Base-by-base conservation (phyloP, 805 yeast genomes). In the Metschnikowia dekortorum region DNA sequence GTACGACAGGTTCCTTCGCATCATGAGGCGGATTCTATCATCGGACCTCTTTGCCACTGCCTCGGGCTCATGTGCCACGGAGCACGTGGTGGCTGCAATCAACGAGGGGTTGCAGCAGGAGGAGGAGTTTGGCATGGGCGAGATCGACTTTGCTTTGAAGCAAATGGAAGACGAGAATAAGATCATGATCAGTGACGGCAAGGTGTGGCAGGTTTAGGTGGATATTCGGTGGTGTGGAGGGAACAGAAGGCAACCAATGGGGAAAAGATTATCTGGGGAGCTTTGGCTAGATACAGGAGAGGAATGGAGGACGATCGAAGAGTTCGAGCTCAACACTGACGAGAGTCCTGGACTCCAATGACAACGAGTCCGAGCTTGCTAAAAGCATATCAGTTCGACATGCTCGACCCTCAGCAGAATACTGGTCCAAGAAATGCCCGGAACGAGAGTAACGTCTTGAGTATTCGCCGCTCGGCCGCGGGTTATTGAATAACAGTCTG, bases 21-120 rank as follows among this genome's bases (percentile, higher is more conserved):
- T 64, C 16, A 65, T 72, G 71, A 59, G 69, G 22, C 57, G 59
- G 46, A 52, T 70, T 22, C 59, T 70, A 50, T 60, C 64, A 30
- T 63, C 73, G n/a, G 64, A 61, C 29, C 54, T 69, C 46, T 66
- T 71, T 50, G 67, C 65, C 39, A 67, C 65, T 49, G 67, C 62
- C 22, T 52, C 61, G 11, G 67, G 66, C 39, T 56, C 73, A 6
- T 70, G 73, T 30, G 58, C 71, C 8, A 51, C 61, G 31, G 72
- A 69, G 44, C 62, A 55, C 14, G 71, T 71, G 13, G 54, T 61
- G 2, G 66, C 60, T 29, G 63, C 65, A 22, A 56, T 73, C 43
- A 73, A 73, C 55, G 69, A 60, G 41, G 66, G 56, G 39, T 58
- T 73, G 48, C 64, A 67, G 22, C 77, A 73, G 57, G 78, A 73